Evolutionary conservation across 208 protist species (phyloP).

Genomic region (Crithidia thermophila): DNA sequence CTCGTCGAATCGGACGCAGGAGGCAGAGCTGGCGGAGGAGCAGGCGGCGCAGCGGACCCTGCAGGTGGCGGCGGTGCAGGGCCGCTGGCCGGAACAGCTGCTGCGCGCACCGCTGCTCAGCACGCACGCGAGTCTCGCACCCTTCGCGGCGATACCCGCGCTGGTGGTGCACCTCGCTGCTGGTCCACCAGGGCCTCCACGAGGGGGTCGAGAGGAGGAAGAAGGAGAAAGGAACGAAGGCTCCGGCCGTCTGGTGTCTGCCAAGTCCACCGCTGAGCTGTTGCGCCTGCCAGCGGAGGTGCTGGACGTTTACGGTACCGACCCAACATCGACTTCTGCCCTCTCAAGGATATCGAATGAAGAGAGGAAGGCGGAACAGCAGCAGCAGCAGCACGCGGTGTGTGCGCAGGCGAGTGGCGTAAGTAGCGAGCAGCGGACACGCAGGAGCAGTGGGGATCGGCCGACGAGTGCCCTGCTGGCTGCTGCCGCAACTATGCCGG

Average conservation of each 20-base stretch:
- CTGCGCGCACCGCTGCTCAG: conserved; percentile 21
- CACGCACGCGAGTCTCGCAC: conserved; percentile 9
- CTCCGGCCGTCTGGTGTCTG: too few species aligned
- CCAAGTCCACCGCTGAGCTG: too few species aligned
- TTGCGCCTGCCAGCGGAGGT: conserved; percentile 5
- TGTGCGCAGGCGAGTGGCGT: too few species aligned
- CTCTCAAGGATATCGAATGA: too few species aligned
- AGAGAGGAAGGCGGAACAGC: background rate
- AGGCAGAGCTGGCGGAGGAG: conserved; percentile 1
- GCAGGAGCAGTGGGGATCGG: background rate
- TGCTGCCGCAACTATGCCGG: too few species aligned
- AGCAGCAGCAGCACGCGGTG: background rate
- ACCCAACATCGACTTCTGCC: background rate
- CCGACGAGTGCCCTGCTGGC: conserved; percentile 3
- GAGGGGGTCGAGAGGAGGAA: too few species aligned
- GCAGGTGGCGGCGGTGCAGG: conserved; percentile 16
- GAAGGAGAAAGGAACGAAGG: too few species aligned
- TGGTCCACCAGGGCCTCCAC: too few species aligned
- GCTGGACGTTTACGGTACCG: conserved; percentile 7
- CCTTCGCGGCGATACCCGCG: background rate
- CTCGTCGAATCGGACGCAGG: background rate
- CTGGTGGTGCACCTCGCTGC: conserved; percentile 1
- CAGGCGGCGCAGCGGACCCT: background rate
- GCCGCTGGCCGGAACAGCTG: conserved; percentile 27
- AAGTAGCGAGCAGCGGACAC: too few species aligned